Percentiles rank a stretch among this genome's conserved stretches.
Evolutionary conservation across 805 yeast genomes (phyloP).

Genomic region (Kluyveromyces dobzhanskii): DNA sequence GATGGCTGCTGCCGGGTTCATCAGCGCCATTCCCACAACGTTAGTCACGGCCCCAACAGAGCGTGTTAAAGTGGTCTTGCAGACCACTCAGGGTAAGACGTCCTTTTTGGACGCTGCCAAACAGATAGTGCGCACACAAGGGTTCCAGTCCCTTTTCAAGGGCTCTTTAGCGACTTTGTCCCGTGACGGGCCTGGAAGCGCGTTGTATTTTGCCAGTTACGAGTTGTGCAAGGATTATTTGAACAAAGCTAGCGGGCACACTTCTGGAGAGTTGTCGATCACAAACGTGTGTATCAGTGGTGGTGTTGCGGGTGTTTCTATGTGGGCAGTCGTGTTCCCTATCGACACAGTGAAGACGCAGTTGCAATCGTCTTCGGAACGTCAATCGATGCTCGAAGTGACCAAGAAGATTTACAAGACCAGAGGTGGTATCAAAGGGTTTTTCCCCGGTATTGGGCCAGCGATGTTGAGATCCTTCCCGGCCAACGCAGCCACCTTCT

Average conservation of each 20-base stretch:
- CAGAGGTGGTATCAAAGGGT: constrained; percentile 78
- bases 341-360: constrained; percentile 79
- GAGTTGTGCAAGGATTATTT: constrained; percentile 65
- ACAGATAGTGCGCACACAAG: constrained; percentile 70
- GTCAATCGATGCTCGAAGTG: constrained; percentile 51
- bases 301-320: constrained; percentile 91
- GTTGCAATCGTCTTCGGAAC: constrained; percentile 31
- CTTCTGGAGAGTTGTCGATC: constrained; percentile 54
- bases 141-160: constrained; percentile 73
- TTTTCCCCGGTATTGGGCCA: constrained; percentile 97
- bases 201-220: constrained; percentile 90
- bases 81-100: constrained; percentile 43
- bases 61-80: constrained; percentile 89
- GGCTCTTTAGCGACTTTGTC: constrained; percentile 91
- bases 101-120: constrained; percentile 39
- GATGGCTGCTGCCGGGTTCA: constrained; percentile 85
- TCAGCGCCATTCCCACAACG: constrained; percentile 92
- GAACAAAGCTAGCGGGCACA: constrained; percentile 34
- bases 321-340: constrained; percentile 97
- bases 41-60: constrained; percentile 97
- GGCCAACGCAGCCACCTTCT: constrained; percentile 97
- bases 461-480: constrained; percentile 93
- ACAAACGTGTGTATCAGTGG: constrained; percentile 81
- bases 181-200: constrained; percentile 97
- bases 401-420: constrained; percentile 54